Evolutionary conservation across 768 basidiomycete genomes (phyloP).

Genomic region (Mycena floridula): DNA sequence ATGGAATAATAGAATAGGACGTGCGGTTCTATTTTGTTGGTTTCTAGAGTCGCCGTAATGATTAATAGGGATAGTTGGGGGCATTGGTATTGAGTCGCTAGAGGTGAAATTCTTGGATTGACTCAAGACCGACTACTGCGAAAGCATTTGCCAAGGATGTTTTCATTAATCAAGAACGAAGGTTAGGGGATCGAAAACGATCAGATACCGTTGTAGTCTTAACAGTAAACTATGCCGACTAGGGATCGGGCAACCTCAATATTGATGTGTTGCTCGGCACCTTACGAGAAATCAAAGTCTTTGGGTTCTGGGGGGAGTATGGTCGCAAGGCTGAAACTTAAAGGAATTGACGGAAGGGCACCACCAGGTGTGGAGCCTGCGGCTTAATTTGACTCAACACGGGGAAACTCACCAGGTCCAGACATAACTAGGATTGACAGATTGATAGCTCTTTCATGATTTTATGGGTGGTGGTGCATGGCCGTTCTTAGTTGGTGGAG

Average conservation of each 20-base stretch:
- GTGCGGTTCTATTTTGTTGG: conserved; percentile 79
- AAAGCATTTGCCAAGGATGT: conserved; percentile 85
- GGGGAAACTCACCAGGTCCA: conserved; percentile 78
- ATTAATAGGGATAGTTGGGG: conserved; percentile 81
- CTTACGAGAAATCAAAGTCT: conserved; percentile 87
- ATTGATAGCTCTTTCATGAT: conserved; percentile 83
- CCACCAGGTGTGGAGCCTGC: conserved; percentile 81
- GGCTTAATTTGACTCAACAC: conserved; percentile 84
- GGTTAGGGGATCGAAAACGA: conserved; percentile 82
- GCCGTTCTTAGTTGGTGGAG: conserved; percentile 88
- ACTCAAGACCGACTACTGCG: conserved; percentile 73
- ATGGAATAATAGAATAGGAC: conserved; percentile 82
- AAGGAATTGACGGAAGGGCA: conserved; percentile 82
- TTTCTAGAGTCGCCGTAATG: conserved; percentile 78
- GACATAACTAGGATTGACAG: conserved; percentile 74
- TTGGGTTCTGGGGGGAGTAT: conserved; percentile 82
- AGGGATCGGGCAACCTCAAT: conserved; percentile 67
- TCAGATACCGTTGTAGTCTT: conserved; percentile 82
- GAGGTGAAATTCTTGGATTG: conserved; percentile 86
- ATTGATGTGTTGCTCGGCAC: conserved; percentile 69
- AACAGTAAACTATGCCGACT: conserved; percentile 82
- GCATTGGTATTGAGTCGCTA: conserved; percentile 77
- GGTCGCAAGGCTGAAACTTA: conserved; percentile 75
- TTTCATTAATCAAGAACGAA: conserved; percentile 85
- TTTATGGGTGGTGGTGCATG: conserved; percentile 86